These are phyloP conservation scores for Senna tora DNA, from an alignment of 306 rosid species.

Conservation along the genomic window DNA sequence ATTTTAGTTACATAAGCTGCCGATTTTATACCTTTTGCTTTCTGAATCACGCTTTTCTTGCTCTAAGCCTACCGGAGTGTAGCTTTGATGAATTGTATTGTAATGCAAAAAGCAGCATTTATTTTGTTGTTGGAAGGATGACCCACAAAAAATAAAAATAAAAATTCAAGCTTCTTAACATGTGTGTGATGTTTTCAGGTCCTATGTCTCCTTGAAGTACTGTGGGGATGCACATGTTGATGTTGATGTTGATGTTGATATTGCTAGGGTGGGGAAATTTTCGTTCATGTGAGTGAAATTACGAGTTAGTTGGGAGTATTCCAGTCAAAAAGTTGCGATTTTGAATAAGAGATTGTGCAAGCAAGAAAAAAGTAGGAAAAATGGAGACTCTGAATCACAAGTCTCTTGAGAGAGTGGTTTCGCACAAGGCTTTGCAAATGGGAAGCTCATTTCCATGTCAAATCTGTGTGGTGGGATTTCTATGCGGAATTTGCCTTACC, in stretches of 20 bases:
- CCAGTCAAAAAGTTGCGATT: too few species aligned
- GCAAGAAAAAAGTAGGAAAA: neutral
- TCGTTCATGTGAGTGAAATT: conserved; percentile 48
- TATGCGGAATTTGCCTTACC: conserved; percentile 77
- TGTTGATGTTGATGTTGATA: conserved; percentile 8
- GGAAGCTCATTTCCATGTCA: conserved; percentile 86
- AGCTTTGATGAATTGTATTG: conserved; percentile 29
- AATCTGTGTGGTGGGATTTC: conserved; percentile 87
- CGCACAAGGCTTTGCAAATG: conserved; percentile 79
- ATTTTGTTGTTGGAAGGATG: conserved; percentile 48
- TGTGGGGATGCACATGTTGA: conserved; percentile 37
- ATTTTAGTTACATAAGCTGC: neutral
- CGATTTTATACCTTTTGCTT: neutral
- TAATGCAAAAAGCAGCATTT: conserved; percentile 25
- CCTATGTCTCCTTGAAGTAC: conserved; percentile 9
- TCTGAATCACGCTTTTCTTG: too few species aligned
- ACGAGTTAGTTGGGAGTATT: conserved; percentile 45
- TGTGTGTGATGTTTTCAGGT: too few species aligned
- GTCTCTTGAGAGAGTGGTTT: conserved; percentile 70
- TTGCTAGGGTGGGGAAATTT: conserved; percentile 24
- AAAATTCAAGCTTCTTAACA: neutral
- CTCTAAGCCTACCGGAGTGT: too few species aligned
- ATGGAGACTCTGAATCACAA: conserved; percentile 66
- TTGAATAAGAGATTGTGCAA: neutral
- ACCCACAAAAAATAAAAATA: conserved; percentile 11